phyloP scores from a whole-genome alignment of 805 yeast species.

The Candida sonorensis region DNA sequence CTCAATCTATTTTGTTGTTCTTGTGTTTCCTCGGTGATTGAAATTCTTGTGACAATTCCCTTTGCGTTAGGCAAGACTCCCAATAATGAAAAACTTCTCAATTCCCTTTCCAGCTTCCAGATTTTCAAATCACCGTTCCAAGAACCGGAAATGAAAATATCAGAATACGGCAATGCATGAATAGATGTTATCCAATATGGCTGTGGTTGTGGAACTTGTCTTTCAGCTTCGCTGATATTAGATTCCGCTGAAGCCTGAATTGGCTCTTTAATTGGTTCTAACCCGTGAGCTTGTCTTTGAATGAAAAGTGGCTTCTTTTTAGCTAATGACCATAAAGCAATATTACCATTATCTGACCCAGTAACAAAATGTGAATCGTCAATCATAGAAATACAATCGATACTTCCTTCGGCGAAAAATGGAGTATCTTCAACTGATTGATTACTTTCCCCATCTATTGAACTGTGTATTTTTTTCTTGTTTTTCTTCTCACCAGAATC shows the following conservation, averaged over 20 bases:
- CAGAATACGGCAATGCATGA: conserved; percentile 77
- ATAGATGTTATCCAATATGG: conserved; percentile 86
- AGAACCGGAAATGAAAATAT: conserved; percentile 82
- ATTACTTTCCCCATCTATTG: conserved; percentile 4
- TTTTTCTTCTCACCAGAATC: conserved; percentile 40
- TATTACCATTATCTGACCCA: conserved; percentile 90
- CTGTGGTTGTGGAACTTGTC: conserved; percentile 60
- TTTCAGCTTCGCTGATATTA: conserved; percentile 26
- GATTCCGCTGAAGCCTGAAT: conserved; percentile 51
- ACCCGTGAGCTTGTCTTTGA: conserved; percentile 72
- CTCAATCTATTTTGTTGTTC: conserved; percentile 45
- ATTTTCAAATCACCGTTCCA: conserved; percentile 72
- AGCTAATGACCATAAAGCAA: conserved; percentile 83
- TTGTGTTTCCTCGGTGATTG: conserved; percentile 44
- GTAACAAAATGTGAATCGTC: conserved; percentile 92
- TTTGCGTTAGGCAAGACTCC: conserved; percentile 52
- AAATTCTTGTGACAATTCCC: conserved; percentile 67
- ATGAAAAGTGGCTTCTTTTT: conserved; percentile 82
- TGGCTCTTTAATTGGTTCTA: conserved; percentile 34
- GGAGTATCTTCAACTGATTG: conserved; percentile 15
- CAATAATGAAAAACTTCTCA: conserved; percentile 52
- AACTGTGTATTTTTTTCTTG: conserved; percentile 27
- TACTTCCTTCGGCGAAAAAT: conserved; percentile 72
- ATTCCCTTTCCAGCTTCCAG: conserved; percentile 67
- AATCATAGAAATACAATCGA: conserved; percentile 83